Evolutionary conservation across 495 filamentous ascomycete species (phyloP).

Genomic region (Annulohypoxylon moriforme): DNA sequence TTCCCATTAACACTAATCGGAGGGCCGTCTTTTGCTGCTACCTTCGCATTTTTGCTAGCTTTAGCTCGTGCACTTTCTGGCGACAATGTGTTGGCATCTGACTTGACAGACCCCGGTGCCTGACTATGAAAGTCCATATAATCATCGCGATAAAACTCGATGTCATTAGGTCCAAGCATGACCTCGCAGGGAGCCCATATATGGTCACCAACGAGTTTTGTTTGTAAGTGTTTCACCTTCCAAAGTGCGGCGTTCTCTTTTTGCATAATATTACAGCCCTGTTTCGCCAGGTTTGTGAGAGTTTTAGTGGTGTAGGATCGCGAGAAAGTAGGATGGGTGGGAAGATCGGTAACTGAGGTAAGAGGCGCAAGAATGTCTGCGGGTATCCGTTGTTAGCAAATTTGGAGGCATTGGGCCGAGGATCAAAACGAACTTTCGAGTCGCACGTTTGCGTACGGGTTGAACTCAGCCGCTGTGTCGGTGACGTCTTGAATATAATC

Average conservation of each 20-base stretch:
- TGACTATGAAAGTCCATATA: slow-evolving; percentile 41
- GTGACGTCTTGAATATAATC: slow-evolving; percentile 70
- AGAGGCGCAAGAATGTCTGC: slow-evolving; percentile 87
- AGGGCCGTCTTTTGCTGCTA: slow-evolving; percentile 18
- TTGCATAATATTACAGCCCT: slow-evolving; percentile 75
- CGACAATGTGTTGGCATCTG: slow-evolving; percentile 25
- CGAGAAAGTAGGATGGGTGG: slow-evolving; percentile 84
- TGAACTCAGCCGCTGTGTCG: slow-evolving; percentile 75
- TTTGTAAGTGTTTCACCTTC: slow-evolving; percentile 81
- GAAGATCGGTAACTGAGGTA: slow-evolving; percentile 85
- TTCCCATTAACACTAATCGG: slow-evolving; percentile 7
- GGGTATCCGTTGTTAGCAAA: slow-evolving; percentile 34
- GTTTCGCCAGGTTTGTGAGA: slow-evolving; percentile 79
- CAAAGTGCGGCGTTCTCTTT: slow-evolving; percentile 80
- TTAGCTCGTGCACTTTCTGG: slow-evolving; percentile 33
- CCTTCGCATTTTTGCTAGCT: slow-evolving; percentile 17
- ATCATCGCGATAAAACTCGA: slow-evolving; percentile 60
- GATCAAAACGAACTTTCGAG: slow-evolving; percentile 75
- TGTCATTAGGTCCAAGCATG: slow-evolving; percentile 67
- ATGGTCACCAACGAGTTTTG: slow-evolving; percentile 80
- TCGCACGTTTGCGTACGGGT: slow-evolving; percentile 83
- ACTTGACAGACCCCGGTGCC: slow-evolving; percentile 38
- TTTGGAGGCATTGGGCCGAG: slow-evolving; percentile 1
- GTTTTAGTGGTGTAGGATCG: slow-evolving; percentile 83
- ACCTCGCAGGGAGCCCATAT: slow-evolving; percentile 79